Base-by-base conservation (phyloP, 257 asterid genomes). In the Linderniella brevidens region DNA sequence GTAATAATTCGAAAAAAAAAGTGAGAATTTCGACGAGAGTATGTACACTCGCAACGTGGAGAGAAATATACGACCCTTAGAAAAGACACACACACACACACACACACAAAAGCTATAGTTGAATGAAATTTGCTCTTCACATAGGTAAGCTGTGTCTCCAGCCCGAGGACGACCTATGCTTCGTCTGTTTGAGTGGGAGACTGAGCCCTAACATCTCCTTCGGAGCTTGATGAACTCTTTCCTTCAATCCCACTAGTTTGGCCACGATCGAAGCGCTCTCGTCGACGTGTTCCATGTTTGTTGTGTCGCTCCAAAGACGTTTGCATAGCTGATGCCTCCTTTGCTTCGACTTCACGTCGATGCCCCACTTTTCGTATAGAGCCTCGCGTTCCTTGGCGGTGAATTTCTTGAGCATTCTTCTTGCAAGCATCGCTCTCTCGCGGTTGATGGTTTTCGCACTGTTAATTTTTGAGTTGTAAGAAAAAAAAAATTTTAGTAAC, bases 121-220 rank as follows among this genome's bases (percentile, higher is more conserved):
- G 32, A 25, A 25, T 25, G 3, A 3, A 3, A 6, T 25, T 25
- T 6, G 32, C 32, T 25, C 32, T 25, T 25, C 32, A 25, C 32
- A 25, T 25, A 59, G 72, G 71, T 67, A 63, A 45, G 53, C 75
- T 69, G 59, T 63, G 55, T 61, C 57, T 76, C 93, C 94, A 79
- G 70, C 73, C 63, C 65, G 54, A 73, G 20, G 80, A 49, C 58
- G 80, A 49, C 58, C 60, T 68, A 46, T 58, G 15, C 35, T 48
- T 76, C 29, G 58, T 41, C 4, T 66, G 71, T 37, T 64, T 72
- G 11, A 75, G 75, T 8, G 74, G 58, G 66, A 84, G 71, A 77
- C 68, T 88, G 38, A 88, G 93, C 45, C 95, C 95, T 42, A 84
- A 79, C 76, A 78, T 78, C 61, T 76, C 90, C 41, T 77, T 79